phyloP scores from a whole-genome alignment of 805 yeast genomes.

The Ogataea angusta region DNA sequence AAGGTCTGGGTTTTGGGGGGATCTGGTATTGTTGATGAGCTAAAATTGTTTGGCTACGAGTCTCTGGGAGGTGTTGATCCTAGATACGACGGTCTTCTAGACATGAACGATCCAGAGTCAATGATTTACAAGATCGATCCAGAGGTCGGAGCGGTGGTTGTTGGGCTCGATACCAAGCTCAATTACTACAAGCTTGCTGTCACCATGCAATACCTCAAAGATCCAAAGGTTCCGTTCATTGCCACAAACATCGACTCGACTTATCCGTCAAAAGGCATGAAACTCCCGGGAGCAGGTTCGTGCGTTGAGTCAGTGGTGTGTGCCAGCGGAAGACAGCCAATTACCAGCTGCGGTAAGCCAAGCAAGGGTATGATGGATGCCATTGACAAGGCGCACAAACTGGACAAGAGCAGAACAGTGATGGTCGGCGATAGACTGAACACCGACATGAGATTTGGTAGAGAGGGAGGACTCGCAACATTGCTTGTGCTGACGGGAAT shows the following conservation, averaged over 20 bases:
- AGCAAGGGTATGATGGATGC: conserved; percentile 86
- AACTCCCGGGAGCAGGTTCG: conserved; percentile 95
- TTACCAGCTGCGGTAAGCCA: conserved; percentile 87
- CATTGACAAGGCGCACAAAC: conserved; percentile 61
- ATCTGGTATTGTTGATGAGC: conserved; percentile 77
- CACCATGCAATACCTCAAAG: conserved; percentile 75
- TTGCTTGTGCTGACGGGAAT: conserved; percentile 89
- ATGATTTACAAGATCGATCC: conserved; percentile 62
- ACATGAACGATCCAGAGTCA: conserved; percentile 54
- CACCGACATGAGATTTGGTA: conserved; percentile 92
- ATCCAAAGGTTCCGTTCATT: conserved; percentile 65
- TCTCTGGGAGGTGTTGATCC: conserved; percentile 85
- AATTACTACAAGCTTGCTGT: conserved; percentile 80
- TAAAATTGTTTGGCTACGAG: conserved; percentile 67
- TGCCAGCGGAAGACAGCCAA: conserved; percentile 79
- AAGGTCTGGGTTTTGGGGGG: conserved; percentile 93
- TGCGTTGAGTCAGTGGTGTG: conserved; percentile 72
- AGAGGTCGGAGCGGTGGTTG: conserved; percentile 80
- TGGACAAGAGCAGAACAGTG: conserved; percentile 59
- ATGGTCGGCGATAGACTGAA: conserved; percentile 96
- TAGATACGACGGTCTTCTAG: conserved; percentile 48
- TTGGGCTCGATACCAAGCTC: conserved; percentile 74
- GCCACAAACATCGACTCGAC: conserved; percentile 97
- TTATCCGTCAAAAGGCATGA: conserved; percentile 81
- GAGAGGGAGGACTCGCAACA: conserved; percentile 82